phyloP scores from a whole-genome alignment of 2,329 filamentous ascomycete genomes.

The Clonostachys chloroleuca region DNA sequence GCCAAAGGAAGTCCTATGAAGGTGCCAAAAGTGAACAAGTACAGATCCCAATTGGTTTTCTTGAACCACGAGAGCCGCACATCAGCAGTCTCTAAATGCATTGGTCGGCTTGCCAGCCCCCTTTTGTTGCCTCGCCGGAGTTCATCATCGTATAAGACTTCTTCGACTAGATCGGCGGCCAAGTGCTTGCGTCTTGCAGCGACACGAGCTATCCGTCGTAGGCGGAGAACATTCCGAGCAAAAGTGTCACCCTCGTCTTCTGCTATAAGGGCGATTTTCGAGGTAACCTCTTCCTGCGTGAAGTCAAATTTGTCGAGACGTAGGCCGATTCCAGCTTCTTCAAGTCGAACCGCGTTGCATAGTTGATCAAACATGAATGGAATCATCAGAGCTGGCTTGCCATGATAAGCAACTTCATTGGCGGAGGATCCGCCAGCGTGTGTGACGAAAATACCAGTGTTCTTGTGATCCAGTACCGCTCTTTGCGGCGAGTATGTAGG shows the following conservation, averaged over 20 bases:
- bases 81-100: conserved; percentile 38
- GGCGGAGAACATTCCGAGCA: conserved; percentile 22
- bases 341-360: conserved; percentile 26
- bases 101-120: conserved; percentile 17
- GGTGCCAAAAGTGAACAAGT: conserved; percentile 9
- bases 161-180: conserved; percentile 33
- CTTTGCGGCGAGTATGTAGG: conserved; percentile 31
- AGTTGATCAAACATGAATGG: conserved; percentile 36
- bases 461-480: conserved; percentile 26
- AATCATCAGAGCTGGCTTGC: conserved; percentile 25
- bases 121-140: conserved; percentile 7
- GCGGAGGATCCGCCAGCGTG: conserved; percentile 34
- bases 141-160: conserved; percentile 30
- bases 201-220: conserved; percentile 29
- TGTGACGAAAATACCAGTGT: conserved; percentile 28
- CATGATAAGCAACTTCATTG: conserved; percentile 34
- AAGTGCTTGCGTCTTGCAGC: conserved; percentile 27
- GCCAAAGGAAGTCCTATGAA: background rate
- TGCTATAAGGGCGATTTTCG: conserved; percentile 17
- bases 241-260: conserved; percentile 20
- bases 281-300: conserved; percentile 19
- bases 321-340: conserved; percentile 23
- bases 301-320: conserved; percentile 29
- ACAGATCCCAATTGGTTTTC: conserved; percentile 32
- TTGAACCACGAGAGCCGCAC: conserved; percentile 31